Conservation (phyloP, 192 early-diverging fungal genomes). For the Radiomyces spectabilis region DNA sequence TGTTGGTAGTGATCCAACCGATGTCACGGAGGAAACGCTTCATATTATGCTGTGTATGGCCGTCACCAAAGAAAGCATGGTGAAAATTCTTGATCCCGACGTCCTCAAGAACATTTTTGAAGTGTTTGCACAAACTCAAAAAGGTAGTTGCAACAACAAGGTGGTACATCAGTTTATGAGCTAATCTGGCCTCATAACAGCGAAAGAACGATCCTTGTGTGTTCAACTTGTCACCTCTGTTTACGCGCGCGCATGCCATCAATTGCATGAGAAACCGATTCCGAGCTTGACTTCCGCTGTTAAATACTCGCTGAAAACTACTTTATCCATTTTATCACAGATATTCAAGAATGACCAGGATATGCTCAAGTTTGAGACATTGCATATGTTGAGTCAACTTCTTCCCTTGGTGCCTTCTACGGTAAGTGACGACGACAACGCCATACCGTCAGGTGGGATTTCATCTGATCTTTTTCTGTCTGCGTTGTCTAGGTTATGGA, state of each 20-base stretch:
- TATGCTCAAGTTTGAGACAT: constrained; percentile 24
- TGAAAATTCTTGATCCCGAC: constrained; percentile 22
- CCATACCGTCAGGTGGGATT: not conserved
- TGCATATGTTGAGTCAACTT: constrained; percentile 21
- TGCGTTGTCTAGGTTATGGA: constrained; percentile 2
- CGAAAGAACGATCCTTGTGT: constrained; percentile 14
- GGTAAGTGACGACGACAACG: constrained; percentile 1
- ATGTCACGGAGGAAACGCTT: constrained; percentile 26
- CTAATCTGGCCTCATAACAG: constrained; percentile 14
- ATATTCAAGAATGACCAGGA: constrained; percentile 21
- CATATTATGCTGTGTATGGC: constrained; percentile 25
- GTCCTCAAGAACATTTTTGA: constrained; percentile 16
- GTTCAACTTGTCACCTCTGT: constrained; percentile 7
- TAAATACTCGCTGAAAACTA: constrained; percentile 9
- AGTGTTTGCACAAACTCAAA: constrained; percentile 11
- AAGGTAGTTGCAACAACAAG: no score
- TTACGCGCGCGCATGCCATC: constrained; percentile 5
- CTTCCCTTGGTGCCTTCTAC: constrained; percentile 9
- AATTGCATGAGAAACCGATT: not conserved
- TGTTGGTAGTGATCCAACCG: constrained; percentile 21
- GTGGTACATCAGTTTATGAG: no score
- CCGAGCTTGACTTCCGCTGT: constrained; percentile 7
- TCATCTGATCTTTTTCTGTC: not conserved
- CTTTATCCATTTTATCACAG: constrained; percentile 12
- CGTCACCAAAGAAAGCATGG: constrained; percentile 13